Conservation (phyloP, 2,329 filamentous ascomycete species). For the Phaeosphaeria sp. region DNA sequence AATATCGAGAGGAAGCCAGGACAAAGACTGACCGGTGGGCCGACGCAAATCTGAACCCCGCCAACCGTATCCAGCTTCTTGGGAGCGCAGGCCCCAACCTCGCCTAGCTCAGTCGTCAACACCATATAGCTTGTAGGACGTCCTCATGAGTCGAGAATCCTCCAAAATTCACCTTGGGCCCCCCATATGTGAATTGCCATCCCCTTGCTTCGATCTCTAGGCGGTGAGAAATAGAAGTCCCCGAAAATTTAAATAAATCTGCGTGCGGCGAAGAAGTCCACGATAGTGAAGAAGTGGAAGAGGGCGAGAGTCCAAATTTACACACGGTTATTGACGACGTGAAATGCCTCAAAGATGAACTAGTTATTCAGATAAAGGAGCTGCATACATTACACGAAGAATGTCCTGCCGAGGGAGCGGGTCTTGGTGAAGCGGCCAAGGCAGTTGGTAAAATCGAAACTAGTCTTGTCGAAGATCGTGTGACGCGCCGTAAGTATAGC, state of each 20-base stretch:
- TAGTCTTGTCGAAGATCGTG: constrained; percentile 1
- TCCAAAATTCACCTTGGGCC: background rate
- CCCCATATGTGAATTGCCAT: too few species aligned
- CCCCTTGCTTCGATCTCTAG: background rate
- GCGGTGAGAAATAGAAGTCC: constrained; percentile 6
- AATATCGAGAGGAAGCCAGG: too few species aligned
- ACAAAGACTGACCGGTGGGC: background rate
- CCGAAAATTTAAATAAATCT: constrained; percentile 12
- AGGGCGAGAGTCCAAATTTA: background rate
- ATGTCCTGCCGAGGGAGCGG: constrained; percentile 9
- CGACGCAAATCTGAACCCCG: background rate
- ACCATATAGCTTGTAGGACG: constrained; percentile 4
- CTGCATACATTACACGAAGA: constrained; percentile 10
- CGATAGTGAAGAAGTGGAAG: constrained; percentile 2
- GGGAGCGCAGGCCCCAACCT: constrained; percentile 8
- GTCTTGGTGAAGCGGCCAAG: constrained; percentile 7
- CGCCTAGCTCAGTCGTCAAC: constrained; percentile 7
- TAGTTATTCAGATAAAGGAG: background rate
- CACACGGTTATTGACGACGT: background rate
- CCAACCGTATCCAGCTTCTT: background rate
- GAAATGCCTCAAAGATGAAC: background rate
- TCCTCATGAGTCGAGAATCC: constrained; percentile 3
- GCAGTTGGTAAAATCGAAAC: constrained; percentile 10
- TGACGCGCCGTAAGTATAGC: too few species aligned
- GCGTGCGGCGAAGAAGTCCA: constrained; percentile 5